These are phyloP conservation scores for Pythium scleroteichum DNA, from an alignment of 352 stramenopile species.

Conservation along the genomic window DNA sequence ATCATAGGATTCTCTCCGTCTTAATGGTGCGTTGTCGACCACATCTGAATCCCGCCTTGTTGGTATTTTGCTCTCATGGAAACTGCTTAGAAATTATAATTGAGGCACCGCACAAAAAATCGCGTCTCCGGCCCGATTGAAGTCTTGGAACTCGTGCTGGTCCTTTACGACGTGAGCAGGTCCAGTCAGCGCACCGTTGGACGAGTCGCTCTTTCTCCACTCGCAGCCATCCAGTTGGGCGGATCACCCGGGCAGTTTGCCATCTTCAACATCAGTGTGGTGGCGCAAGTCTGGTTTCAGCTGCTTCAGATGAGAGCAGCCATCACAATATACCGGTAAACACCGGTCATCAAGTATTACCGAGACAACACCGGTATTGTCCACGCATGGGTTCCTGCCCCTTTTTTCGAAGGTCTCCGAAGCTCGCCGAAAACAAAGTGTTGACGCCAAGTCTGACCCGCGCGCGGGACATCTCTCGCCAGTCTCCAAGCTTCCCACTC, in stretches of 20 bases:
- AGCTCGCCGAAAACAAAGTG: conserved; percentile 5
- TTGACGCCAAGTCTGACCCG: neutral
- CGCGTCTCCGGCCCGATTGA: neutral
- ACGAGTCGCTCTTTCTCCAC: too few relatives aligned
- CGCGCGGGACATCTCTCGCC: neutral
- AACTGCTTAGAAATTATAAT: too few relatives aligned
- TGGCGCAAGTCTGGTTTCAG: neutral
- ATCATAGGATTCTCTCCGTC: too few relatives aligned
- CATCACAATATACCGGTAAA: neutral
- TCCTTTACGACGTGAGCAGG: neutral
- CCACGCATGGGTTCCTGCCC: neutral
- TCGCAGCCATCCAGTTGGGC: too few relatives aligned
- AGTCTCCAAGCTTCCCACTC: neutral
- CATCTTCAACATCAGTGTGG: conserved; percentile 1
- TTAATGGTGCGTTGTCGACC: too few relatives aligned
- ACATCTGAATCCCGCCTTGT: too few relatives aligned
- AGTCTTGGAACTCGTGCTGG: neutral
- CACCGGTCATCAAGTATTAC: conserved; percentile 6
- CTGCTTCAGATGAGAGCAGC: conserved; percentile 5
- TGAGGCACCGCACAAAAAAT: too few relatives aligned
- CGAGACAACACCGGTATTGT: conserved; percentile 8
- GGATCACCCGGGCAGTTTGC: too few relatives aligned
- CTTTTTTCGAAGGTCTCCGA: conserved; percentile 16
- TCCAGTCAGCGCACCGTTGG: too few relatives aligned
- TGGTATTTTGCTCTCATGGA: too few relatives aligned